Base-by-base conservation (phyloP, 2,329 filamentous ascomycete genomes). In the Tothia fuscella region DNA sequence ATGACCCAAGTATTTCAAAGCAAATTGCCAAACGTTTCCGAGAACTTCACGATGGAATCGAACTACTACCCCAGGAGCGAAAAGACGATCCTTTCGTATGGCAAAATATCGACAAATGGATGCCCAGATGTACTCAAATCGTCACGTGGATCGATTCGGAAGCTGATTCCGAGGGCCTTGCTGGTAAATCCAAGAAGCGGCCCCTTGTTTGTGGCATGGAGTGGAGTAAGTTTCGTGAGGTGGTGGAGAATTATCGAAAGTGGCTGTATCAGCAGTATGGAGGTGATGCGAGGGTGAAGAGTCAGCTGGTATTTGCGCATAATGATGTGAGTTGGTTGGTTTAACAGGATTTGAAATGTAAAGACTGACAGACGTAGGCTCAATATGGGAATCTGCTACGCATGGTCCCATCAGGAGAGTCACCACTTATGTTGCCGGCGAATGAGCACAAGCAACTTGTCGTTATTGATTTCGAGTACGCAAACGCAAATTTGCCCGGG, bases 301-400 rank as follows among this genome's bases (percentile, higher is more conserved):
- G 83, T 35, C 72, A 76, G 42, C 72, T 98, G 9, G 78, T 95
- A 0, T 98, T 98, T 68, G 85, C 87, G n/a, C 91, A 98, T 59
- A 95, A 94, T 54, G 91, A 98, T 71, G 87, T 93, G 63, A 66
- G 81, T 62, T 6, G 20, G 12, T 28, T 6, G 6, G 17, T 43
- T 4, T 10, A 29, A 19, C 30, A 4, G 14, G 9, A 16, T n/a
- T 28, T 3, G 16, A 9, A 6, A 38, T 10, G 22, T 12, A 2
- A 12, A n/a, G 12, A 32, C 20, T 16, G 4, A 29, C 10, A 3
- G 19, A 17, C 12, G 10, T 42, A 93, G 86, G 94, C 91, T 4
- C 91, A 98, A 78, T 96, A 98, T 55, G 91, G 91, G 49, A 98
- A 98, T 57, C 91, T 98, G 48, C 76, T 98, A 38, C 85, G 88